A percentile compares a stretch with the other conserved stretches of the same genome.
These are phyloP conservation scores for Metarhizium brunneum DNA, from an alignment of 2,329 filamentous ascomycete genomes.

Conservation along the genomic window DNA sequence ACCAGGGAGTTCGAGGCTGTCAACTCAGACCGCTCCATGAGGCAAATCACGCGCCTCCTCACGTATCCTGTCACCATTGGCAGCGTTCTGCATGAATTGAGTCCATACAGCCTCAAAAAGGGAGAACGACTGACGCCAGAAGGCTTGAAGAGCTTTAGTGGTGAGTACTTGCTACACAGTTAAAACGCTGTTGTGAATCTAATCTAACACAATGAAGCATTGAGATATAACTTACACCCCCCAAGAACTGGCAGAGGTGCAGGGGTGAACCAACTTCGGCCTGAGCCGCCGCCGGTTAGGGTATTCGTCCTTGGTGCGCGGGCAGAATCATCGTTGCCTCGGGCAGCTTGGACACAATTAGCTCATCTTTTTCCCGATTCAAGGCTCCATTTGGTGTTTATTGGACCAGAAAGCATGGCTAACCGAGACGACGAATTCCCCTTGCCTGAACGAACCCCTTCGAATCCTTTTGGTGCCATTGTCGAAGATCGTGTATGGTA, in stretches of 20 bases:
- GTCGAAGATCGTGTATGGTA: conserved; percentile 84
- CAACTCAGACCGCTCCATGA: conserved; percentile 81
- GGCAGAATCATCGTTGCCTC: conserved; percentile 92
- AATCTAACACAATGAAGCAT: conserved; percentile 41
- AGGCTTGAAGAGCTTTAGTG: conserved; percentile 87
- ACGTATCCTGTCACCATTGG: conserved; percentile 91
- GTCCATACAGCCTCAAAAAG: conserved; percentile 74
- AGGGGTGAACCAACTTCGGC: conserved; percentile 68
- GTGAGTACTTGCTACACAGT: conserved; percentile 40
- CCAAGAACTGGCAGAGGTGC: conserved; percentile 66
- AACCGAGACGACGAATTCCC: conserved; percentile 92
- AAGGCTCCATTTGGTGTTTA: conserved; percentile 86
- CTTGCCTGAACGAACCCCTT: conserved; percentile 71
- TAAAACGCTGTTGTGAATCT: background rate
- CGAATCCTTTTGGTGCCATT: conserved; percentile 88
- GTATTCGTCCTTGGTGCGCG: conserved; percentile 91
- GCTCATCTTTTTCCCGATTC: conserved; percentile 90
- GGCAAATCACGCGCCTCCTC: conserved; percentile 84
- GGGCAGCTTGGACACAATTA: conserved; percentile 89
- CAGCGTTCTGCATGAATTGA: conserved; percentile 87
- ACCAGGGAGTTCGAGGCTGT: conserved; percentile 85
- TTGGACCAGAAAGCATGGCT: conserved; percentile 91
- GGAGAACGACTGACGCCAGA: conserved; percentile 73
- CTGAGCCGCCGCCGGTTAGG: conserved; percentile 79
- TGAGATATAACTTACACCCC: conserved; percentile 90